Conservation (phyloP, 139 green algal species). For the Spirogloea muscicola region DNA sequence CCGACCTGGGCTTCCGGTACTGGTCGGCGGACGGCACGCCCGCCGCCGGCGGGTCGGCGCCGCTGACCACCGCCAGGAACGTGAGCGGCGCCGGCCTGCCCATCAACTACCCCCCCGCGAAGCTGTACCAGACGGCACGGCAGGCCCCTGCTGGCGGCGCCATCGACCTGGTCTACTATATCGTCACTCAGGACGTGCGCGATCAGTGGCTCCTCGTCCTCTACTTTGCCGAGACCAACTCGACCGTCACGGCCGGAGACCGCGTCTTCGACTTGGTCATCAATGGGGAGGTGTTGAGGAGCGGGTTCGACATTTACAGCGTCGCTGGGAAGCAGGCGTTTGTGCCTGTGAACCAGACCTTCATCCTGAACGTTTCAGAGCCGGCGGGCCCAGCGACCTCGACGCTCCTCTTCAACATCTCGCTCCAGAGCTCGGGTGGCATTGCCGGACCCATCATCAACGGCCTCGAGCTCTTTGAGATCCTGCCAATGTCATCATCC, state of each 20-base stretch:
- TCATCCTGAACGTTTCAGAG: no score
- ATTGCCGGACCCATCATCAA: no score
- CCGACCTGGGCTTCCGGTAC: conserved; percentile 13
- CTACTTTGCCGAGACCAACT: conserved; percentile 28
- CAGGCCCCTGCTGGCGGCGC: neutral
- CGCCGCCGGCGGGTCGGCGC: neutral
- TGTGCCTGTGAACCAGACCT: no score
- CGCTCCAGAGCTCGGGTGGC: no score
- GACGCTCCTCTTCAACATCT: no score
- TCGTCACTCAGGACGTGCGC: no score
- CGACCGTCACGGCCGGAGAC: conserved; percentile 5
- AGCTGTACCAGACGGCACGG: conserved; percentile 7
- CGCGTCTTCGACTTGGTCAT: conserved; percentile 32
- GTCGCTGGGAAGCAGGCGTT: no score
- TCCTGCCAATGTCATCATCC: no score
- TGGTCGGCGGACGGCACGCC: conserved; percentile 8
- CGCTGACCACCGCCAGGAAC: neutral
- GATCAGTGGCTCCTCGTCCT: conserved; percentile 14
- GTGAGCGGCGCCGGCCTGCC: neutral
- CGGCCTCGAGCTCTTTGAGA: no score
- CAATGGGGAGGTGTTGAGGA: no score
- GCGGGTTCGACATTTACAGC: no score
- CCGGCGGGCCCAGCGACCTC: no score
- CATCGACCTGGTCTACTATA: neutral
- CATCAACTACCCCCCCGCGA: conserved; percentile 5